A percentile compares a stretch with the other conserved stretches of the same genome.
phyloP scores from a whole-genome alignment of 495 filamentous ascomycete species.

The Platismatia glauca region DNA sequence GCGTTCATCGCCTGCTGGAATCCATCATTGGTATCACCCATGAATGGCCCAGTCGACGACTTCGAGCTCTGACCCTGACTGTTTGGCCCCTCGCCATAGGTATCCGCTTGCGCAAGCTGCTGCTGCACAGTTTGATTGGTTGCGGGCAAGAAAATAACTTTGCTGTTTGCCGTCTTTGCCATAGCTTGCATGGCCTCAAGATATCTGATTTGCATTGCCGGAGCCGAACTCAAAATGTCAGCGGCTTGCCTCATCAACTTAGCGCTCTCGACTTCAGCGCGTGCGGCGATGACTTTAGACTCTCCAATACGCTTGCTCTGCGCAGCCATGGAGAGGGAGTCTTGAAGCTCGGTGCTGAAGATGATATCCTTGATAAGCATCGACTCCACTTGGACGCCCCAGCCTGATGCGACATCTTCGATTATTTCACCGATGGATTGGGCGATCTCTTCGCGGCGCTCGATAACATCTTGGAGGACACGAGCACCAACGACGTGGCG shows the following conservation, averaged over 20 bases:
- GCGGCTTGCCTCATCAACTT: slow-evolving; percentile 97
- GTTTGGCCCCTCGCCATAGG: slow-evolving; percentile 50
- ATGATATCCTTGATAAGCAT: slow-evolving; percentile 99
- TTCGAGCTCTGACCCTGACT: slow-evolving; percentile 33
- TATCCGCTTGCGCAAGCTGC: slow-evolving; percentile 44
- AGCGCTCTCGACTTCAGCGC: slow-evolving; percentile 92
- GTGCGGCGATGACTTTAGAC: slow-evolving; percentile 93
- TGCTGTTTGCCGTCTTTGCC: slow-evolving; percentile 91
- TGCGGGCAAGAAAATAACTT: slow-evolving; percentile 84
- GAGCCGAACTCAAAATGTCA: slow-evolving; percentile 85
- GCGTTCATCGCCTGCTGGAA: slow-evolving; percentile 82
- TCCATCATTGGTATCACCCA: slow-evolving; percentile 42
- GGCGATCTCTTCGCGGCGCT: slow-evolving; percentile 95
- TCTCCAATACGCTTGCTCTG: slow-evolving; percentile 97
- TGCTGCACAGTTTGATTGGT: slow-evolving; percentile 42
- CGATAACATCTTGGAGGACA: slow-evolving; percentile 96
- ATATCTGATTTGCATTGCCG: slow-evolving; percentile 98
- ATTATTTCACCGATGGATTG: slow-evolving; percentile 94
- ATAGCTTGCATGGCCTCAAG: slow-evolving; percentile 99
- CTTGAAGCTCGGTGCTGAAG: slow-evolving; percentile 92
- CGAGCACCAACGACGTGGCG: slow-evolving; percentile 95
- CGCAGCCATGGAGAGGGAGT: slow-evolving; percentile 99
- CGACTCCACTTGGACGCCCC: slow-evolving; percentile 92
- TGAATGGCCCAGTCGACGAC: slow-evolving; percentile 20
- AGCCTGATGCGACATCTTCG: slow-evolving; percentile 85